Evolutionary conservation across 306 rosid species (phyloP), one percentile per base, ranked within the genome.

Genomic region (Corylus avellana): DNA sequence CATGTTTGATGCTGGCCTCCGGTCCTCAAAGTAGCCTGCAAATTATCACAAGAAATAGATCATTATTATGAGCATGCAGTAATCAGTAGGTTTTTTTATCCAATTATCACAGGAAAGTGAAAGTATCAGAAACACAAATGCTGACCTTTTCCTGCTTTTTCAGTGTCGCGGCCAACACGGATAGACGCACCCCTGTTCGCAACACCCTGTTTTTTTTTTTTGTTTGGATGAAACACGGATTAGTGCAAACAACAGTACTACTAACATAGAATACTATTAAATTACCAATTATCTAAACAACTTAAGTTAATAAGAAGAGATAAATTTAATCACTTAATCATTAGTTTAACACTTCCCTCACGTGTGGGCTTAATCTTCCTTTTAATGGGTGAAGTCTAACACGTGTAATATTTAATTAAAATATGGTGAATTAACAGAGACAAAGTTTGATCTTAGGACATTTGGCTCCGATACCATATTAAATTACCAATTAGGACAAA

Each of bases 181-280:
- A 88, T 47, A 0, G 91, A 88, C 71, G 91, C 91, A 51, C 91
- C 91, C 29, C 91, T 80, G 58, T 88, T 86, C 10, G 91, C 91
- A 6, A 88, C 91, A 51, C 91, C 91, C 91, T 88, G 86, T 10
- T 37, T 58, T 32, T 42, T 58, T 22, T 22, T 22, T 22, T 22
- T 22, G n/a, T 22, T 14, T 68, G 29, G 8, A 51, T 62, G 4
- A 62, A 12, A 6, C 69, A 62, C 2, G 11, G 22, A 58, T 58
- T 58, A 58, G 62, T 17, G 5, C 4, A 39, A 39, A n/a, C 62
- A 56, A 22, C 25, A 22, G 59, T 5, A 55, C 18, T 57, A 16
- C 3, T 57, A 18, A 8, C 27, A 12, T 3, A 16, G 9, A 57
- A 57, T 16, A 18, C 46, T 22, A 0, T 22, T 22, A 22, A 22